These are phyloP conservation scores for Mycena vitilis DNA, from an alignment of 768 basidiomycete genomes.

Conservation along the genomic window DNA sequence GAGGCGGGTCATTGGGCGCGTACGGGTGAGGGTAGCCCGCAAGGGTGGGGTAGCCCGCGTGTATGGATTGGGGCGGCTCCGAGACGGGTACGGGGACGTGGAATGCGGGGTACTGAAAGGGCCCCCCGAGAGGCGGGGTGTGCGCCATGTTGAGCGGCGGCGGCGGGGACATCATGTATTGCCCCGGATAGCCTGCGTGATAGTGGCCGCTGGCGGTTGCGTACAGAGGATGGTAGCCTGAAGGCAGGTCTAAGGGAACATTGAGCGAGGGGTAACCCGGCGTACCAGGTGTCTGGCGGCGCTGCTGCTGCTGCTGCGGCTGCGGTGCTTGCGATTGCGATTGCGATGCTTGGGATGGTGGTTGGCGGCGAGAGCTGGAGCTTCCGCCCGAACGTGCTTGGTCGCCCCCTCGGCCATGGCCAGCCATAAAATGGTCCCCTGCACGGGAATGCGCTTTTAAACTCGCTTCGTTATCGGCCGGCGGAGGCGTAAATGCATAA, in stretches of 20 bases:
- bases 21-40: slow-evolving; percentile 40
- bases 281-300: background rate
- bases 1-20: slow-evolving; percentile 39
- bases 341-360: slow-evolving; percentile 9
- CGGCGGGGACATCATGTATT: slow-evolving; percentile 61
- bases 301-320: slow-evolving; percentile 4
- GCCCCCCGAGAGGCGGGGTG: slow-evolving; percentile 41
- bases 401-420: slow-evolving; percentile 23
- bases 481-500: slow-evolving; percentile 26
- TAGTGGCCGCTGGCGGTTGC: slow-evolving; percentile 39
- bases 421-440: slow-evolving; percentile 24
- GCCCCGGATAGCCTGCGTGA: slow-evolving; percentile 51
- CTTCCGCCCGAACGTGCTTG: slow-evolving; percentile 12
- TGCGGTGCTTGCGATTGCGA: slow-evolving; percentile 10
- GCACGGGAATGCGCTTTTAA: slow-evolving; percentile 1
- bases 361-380: slow-evolving; percentile 11
- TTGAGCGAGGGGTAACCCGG: slow-evolving; percentile 15
- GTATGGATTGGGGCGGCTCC: slow-evolving; percentile 52
- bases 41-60: slow-evolving; percentile 55
- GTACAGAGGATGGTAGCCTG: slow-evolving; percentile 14
- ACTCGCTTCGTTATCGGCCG: slow-evolving; percentile 11
- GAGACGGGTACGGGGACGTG: slow-evolving; percentile 37
- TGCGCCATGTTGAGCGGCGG: slow-evolving; percentile 51
- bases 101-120: slow-evolving; percentile 50
- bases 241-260: slow-evolving; percentile 12